Percentiles rank a stretch among this genome's conserved stretches.
Conservation (phyloP, 148 eudicot species). For the Beta vulgaris region DNA sequence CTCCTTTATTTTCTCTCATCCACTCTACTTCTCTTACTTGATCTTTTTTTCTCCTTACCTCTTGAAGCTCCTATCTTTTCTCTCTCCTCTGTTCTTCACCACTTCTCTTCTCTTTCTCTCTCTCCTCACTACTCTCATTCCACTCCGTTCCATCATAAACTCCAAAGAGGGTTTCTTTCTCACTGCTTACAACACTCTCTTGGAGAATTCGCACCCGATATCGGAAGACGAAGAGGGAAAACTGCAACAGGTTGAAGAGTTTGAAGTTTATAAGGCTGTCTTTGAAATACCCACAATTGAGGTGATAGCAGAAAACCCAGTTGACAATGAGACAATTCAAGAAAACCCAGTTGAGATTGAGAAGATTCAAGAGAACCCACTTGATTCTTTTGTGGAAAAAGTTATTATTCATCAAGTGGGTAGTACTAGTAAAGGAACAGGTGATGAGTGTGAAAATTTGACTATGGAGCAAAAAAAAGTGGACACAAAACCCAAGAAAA, state of each 20-base stretch:
- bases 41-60: conserved; percentile 85
- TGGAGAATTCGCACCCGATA: conserved; percentile 26
- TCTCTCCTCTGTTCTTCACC: conserved; percentile 73
- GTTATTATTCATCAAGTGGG: conserved; percentile 6
- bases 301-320: conserved; percentile 22
- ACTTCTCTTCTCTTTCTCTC: conserved; percentile 48
- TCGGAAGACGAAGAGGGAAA: conserved; percentile 29
- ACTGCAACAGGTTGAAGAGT: conserved; percentile 39
- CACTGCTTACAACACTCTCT: conserved; percentile 24
- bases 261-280: conserved; percentile 55
- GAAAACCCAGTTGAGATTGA: conserved; percentile 25
- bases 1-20: conserved; percentile 46
- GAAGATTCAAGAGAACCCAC: conserved; percentile 26
- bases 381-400: conserved; percentile 28
- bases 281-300: conserved; percentile 46
- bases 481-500: conserved; percentile 25
- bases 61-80: conserved; percentile 57
- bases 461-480: conserved; percentile 33
- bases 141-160: conserved; percentile 9
- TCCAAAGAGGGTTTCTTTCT: conserved; percentile 35
- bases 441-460: conserved; percentile 40
- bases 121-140: conserved; percentile 33
- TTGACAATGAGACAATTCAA: conserved; percentile 13
- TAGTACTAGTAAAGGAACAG: conserved; percentile 30
- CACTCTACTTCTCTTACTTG: conserved; percentile 67